Base-by-base conservation (phyloP, 352 stramenopile species). In the Globisporangium irregulare region DNA sequence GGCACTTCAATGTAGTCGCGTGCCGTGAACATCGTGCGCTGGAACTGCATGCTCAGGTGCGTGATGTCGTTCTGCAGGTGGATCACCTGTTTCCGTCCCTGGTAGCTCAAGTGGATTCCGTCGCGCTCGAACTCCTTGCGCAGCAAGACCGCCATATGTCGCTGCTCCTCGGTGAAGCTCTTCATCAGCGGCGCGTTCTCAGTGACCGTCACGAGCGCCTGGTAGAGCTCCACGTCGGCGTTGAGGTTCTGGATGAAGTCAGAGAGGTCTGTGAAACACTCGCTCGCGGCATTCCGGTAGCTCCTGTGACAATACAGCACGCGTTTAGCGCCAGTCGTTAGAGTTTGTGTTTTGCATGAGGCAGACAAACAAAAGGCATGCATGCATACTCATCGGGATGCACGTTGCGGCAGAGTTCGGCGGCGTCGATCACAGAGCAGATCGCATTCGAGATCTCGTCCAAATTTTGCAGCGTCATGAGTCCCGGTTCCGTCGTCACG, bases 191-290 rank as follows among this genome's bases (percentile, higher is more conserved):
- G 50, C 46, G 61, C 46, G 69, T 93, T 74, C 59, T 88, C 74
- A 1, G 79, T 88, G n/a, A 98, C 86, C 0, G 68, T 70, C 25
- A 75, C 73, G 22, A 99, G 69, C n/a, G 82, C 79, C 15, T 85
- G 64, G 75, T 98, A 99, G 22, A 99, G 76, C 10, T 86, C 77
- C 25, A 89, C 76, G 72, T 99, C 94, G 14, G 87, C 86, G 81
- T 99, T 99, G 20, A 99, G 74, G 68, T 94, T 89, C 66, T 93
- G 91, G 78, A 99, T 98, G 72, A 98, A 98, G 60, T 98, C 89
- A 62, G 89, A 95, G 18, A 99, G 68, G n/a, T 93, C 73, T 10
- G 79, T 87, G 71, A 98, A 98, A 24, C 93, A 97, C 36, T 88
- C 73, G 54, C 88, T 84, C 7, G 97, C 95, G 2, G 82, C 84